phyloP scores from a whole-genome alignment of 352 stramenopile genomes.

The Phytophthora constricta region DNA sequence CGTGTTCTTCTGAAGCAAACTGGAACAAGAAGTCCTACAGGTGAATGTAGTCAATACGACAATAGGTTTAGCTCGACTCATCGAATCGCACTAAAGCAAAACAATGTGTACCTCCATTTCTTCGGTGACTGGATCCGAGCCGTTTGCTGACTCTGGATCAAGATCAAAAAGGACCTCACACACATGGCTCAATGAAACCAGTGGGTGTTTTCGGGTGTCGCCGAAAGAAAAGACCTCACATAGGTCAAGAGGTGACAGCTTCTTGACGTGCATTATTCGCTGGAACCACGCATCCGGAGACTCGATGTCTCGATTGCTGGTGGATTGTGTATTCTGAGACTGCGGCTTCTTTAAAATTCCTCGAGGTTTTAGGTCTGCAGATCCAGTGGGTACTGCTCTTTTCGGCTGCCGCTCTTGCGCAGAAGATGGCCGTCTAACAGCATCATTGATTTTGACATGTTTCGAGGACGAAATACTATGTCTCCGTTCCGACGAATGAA shows the following conservation, averaged over 20 bases:
- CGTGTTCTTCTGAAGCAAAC: conserved; percentile 45
- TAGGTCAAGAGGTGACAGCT: conserved; percentile 61
- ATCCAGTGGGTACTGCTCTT: too few relatives aligned
- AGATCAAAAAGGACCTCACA: conserved; percentile 69
- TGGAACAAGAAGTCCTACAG: conserved; percentile 57
- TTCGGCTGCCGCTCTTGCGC: conserved; percentile 10
- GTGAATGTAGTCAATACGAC: conserved; percentile 2
- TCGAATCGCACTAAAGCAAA: neutral
- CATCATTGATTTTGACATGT: conserved; percentile 11
- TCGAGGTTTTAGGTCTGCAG: conserved; percentile 2
- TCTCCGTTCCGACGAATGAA: neutral
- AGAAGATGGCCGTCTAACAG: conserved; percentile 21
- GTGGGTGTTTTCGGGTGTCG: conserved; percentile 40
- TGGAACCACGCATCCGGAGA: conserved; percentile 61
- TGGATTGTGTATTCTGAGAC: neutral
- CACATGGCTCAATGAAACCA: conserved; percentile 54
- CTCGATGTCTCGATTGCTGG: conserved; percentile 15
- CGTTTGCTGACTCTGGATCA: conserved; percentile 28
- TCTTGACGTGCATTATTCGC: conserved; percentile 47
- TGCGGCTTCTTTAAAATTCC: conserved; percentile 30
- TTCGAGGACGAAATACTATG: conserved; percentile 15
- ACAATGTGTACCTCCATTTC: conserved; percentile 57
- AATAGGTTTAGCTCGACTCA: neutral
- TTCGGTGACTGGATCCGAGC: conserved; percentile 53
- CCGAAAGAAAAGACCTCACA: conserved; percentile 62